Conservation (phyloP, 108 stramenopile genomes). For the Pseudonitzschia multistriata region DNA sequence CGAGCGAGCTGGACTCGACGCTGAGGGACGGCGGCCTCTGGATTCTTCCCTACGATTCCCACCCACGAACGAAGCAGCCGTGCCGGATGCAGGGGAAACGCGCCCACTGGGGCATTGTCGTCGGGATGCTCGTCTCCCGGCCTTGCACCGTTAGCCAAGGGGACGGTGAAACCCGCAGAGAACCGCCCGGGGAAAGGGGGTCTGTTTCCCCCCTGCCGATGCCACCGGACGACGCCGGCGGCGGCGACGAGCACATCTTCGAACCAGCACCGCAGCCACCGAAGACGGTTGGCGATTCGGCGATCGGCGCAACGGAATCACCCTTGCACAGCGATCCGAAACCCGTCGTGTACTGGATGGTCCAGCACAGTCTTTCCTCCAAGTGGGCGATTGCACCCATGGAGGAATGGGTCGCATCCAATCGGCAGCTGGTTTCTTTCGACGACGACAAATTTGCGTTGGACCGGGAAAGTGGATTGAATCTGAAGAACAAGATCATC, state of each 20-base stretch:
- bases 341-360: slow-evolving; percentile 5
- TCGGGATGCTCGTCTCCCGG: slow-evolving; percentile 20
- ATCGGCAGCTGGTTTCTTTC: slow-evolving; percentile 24
- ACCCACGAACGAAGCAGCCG: slow-evolving; percentile 27
- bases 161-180: not conserved
- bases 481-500: slow-evolving; percentile 25
- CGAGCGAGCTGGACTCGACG: not conserved
- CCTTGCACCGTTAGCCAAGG: no score
- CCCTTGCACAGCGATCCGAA: not conserved
- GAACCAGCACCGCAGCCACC: not conserved
- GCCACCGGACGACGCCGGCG: not conserved
- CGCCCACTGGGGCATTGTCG: slow-evolving; percentile 42
- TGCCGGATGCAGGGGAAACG: slow-evolving; percentile 15
- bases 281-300: not conserved
- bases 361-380: slow-evolving; percentile 36
- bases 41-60: slow-evolving; percentile 45
- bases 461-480: not conserved
- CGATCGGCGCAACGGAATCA: not conserved
- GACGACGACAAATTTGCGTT: slow-evolving; percentile 27
- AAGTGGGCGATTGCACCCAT: slow-evolving; percentile 30
- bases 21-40: slow-evolving; percentile 18
- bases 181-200: not conserved
- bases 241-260: no score
- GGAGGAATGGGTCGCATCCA: slow-evolving; percentile 21
- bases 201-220: not conserved